A percentile compares a stretch with the other conserved stretches of the same genome.
Evolutionary conservation across 1,139 yeast species (phyloP).

Genomic region (Candida albicans): DNA sequence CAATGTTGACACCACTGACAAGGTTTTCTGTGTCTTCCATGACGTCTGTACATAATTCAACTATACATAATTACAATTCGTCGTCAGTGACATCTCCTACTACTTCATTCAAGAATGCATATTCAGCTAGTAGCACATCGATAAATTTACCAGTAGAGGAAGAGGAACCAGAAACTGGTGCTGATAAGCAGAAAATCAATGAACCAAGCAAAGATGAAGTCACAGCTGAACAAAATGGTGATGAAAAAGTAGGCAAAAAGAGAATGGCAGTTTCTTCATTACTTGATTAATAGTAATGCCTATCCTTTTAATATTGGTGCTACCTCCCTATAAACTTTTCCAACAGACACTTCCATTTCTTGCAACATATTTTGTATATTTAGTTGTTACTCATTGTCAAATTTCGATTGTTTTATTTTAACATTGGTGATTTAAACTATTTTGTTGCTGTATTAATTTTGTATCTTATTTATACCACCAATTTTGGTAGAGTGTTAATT

Average conservation of each 20-base stretch:
- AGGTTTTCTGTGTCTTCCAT: slow-evolving; percentile 31
- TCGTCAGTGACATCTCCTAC: slow-evolving; percentile 9
- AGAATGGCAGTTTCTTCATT: slow-evolving; percentile 13
- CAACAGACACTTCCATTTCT: no score
- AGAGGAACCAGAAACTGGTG: slow-evolving; percentile 9
- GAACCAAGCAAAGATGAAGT: background rate
- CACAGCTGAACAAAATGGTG: background rate
- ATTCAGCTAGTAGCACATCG: slow-evolving; percentile 11
- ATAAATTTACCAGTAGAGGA: slow-evolving; percentile 11
- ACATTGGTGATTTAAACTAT: no score
- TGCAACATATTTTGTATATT: no score
- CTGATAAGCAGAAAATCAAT: background rate
- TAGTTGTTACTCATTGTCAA: no score
- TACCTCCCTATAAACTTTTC: no score
- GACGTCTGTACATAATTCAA: slow-evolving; percentile 17
- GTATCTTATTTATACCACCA: no score
- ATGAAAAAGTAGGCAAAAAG: background rate
- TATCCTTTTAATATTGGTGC: no score
- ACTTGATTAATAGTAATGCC: slow-evolving; percentile 7
- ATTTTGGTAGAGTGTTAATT: no score
- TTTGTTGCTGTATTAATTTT: no score
- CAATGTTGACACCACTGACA: slow-evolving; percentile 28
- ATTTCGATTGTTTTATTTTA: no score
- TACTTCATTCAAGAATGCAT: slow-evolving; percentile 9
- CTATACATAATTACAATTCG: slow-evolving; percentile 3